Conservation (phyloP, 2,329 filamentous ascomycete species). For the Trichophyton schoenleinii region DNA sequence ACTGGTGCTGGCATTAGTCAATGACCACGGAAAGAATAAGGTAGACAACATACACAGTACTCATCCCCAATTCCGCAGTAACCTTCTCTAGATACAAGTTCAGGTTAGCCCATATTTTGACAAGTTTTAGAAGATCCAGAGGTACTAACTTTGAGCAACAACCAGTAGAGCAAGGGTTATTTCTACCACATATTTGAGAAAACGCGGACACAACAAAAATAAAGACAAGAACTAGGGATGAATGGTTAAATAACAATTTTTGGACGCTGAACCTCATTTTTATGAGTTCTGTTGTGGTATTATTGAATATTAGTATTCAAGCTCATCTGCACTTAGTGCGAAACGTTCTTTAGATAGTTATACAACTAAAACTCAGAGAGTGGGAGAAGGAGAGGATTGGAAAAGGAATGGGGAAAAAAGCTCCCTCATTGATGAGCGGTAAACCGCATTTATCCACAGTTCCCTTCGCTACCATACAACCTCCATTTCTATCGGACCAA, state of each 20-base stretch:
- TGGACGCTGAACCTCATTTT: neutral
- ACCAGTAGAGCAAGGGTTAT: neutral
- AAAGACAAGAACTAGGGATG: neutral
- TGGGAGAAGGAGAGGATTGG: neutral
- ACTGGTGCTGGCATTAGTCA: neutral
- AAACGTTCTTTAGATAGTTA: no score
- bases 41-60: conserved; percentile 4
- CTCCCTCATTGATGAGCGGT: neutral
- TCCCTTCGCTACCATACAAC: no score
- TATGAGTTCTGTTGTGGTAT: neutral
- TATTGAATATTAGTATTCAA: no score
- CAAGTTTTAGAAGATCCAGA: neutral
- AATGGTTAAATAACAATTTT: neutral
- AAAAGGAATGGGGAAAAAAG: neutral
- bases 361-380: no score
- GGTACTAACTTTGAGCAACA: conserved; percentile 1
- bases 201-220: neutral
- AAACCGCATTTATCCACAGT: neutral
- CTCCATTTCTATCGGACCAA: no score
- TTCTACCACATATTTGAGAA: neutral
- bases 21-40: neutral
- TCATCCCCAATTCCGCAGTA: conserved; percentile 4
- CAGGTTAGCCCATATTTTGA: neutral
- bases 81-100: neutral
- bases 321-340: no score